phyloP scores from a whole-genome alignment of 768 basidiomycete genomes.

The Phallus indusiatus region DNA sequence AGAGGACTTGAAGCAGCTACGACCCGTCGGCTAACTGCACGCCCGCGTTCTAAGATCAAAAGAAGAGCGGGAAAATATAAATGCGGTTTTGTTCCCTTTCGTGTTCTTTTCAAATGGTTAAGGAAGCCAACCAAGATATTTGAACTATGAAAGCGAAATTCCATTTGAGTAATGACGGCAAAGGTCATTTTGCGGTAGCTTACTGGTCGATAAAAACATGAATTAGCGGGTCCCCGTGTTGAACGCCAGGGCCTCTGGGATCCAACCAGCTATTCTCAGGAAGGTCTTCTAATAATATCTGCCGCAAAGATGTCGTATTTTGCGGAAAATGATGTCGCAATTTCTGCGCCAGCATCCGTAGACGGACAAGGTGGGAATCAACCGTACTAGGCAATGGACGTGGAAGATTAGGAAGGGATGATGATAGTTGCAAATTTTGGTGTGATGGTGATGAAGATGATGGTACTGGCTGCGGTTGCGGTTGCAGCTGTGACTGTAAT shows the following conservation, averaged over 20 bases:
- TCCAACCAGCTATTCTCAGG: background rate
- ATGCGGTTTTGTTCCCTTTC: slow-evolving; percentile 35
- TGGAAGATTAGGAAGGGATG: slow-evolving; percentile 26
- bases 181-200: slow-evolving; percentile 12
- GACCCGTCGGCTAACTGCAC: slow-evolving; percentile 63
- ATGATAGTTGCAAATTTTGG: background rate
- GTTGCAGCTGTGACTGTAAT: slow-evolving; percentile 12
- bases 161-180: background rate
- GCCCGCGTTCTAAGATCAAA: slow-evolving; percentile 73
- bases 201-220: slow-evolving; percentile 39
- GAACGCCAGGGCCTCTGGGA: slow-evolving; percentile 5
- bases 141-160: slow-evolving; percentile 39
- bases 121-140: slow-evolving; percentile 82
- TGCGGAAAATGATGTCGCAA: slow-evolving; percentile 48
- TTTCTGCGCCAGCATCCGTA: slow-evolving; percentile 48
- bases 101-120: slow-evolving; percentile 53
- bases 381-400: slow-evolving; percentile 29
- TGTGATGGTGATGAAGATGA: slow-evolving; percentile 25
- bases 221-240: slow-evolving; percentile 22
- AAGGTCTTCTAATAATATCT: slow-evolving; percentile 3
- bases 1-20: slow-evolving; percentile 76
- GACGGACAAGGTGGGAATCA: slow-evolving; percentile 38
- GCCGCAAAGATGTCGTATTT: slow-evolving; percentile 22
- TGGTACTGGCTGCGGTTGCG: slow-evolving; percentile 13
- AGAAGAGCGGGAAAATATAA: slow-evolving; percentile 72